Base-by-base conservation (phyloP, 2,329 filamentous ascomycete genomes). In the Xylaria sp. region DNA sequence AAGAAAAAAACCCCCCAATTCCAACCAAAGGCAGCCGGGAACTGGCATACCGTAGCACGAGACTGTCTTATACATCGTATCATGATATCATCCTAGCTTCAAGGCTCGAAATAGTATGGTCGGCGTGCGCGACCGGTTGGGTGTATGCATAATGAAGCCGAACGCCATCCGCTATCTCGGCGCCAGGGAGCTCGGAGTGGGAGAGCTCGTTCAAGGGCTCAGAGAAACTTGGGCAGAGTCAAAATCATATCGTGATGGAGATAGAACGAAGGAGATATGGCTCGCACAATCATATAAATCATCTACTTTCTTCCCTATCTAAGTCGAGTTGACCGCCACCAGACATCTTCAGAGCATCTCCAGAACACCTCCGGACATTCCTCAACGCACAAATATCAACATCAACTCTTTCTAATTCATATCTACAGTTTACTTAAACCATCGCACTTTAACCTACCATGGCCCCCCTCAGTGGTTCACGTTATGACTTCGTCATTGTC, bases 401-500 rank as follows among this genome's bases (percentile, higher is more conserved):
- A 38, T 33, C 7, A 15, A 42, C 31, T 29, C 15, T 42, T 49
- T n/a, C 9, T 17, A 9, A 38, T 7, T 3, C 22, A 6, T 4
- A 44, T 27, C 38, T 29, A 2, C 20, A 20, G 1, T 33, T 39
- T 13, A 10, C 29, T 31, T 6, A 42, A 17, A 44, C 17, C 20
- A 39, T 11, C 25, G 38, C 22, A 39, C 17, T 22, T 38, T 20
- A 22, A 47, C 44, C 17, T 22, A 56, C 31, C 55, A 67, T 67
- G 65, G n/a, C 50, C 29, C 17, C 55, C 13, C 7, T 38, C 17
- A 29, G n/a, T 13, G 55, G 56, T 10, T 57, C 65, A 1, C 55
- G 36, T 45, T 67, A 45, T 33, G 65, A 67, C 50, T 67, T 67
- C 36, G 22, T 67, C 38, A 39, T 67, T 25, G 65, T 67, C 22